These are phyloP conservation scores for Alternaria longipes DNA, from an alignment of 2,329 filamentous ascomycete species.

Conservation along the genomic window DNA sequence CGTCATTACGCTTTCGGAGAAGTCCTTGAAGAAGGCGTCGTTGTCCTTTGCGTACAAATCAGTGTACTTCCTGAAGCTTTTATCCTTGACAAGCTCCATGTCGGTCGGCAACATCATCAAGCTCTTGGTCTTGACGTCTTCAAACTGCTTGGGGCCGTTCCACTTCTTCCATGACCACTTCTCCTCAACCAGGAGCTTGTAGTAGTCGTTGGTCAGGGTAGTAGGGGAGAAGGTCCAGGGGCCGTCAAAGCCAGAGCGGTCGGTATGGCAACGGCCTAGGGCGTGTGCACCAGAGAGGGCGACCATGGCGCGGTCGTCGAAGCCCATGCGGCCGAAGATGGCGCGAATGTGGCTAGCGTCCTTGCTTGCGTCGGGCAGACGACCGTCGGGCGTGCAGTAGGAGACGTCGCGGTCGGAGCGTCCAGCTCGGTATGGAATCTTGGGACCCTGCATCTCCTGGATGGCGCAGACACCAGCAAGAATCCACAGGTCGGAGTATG, in stretches of 20 bases:
- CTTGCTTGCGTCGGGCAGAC: conserved; percentile 83
- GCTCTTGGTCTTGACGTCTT: conserved; percentile 85
- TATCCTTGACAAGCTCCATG: conserved; percentile 86
- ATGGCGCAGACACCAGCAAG: conserved; percentile 84
- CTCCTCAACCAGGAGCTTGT: conserved; percentile 84
- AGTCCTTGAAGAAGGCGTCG: conserved; percentile 93
- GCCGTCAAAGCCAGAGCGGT: conserved; percentile 89
- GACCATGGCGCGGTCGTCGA: conserved; percentile 96
- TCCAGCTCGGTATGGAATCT: conserved; percentile 87
- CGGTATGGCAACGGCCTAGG: conserved; percentile 85
- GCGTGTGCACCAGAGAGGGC: conserved; percentile 85
- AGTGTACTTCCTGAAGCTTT: conserved; percentile 80
- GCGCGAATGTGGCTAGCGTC: conserved; percentile 80
- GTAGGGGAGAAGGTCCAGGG: conserved; percentile 80
- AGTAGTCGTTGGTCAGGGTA: conserved; percentile 94
- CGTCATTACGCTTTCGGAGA: conserved; percentile 78
- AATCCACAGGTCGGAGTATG: conserved; percentile 97
- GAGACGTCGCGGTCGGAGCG: conserved; percentile 80
- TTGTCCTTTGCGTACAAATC: conserved; percentile 92
- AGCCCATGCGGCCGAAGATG: conserved; percentile 97
- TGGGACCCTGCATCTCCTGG: conserved; percentile 93
- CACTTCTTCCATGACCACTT: conserved; percentile 98
- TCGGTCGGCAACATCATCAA: conserved; percentile 99
- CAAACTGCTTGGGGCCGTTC: conserved; percentile 89
- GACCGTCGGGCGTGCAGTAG: conserved; percentile 93